phyloP scores from a whole-genome alignment of 129 eudicot genomes.

The Tanacetum coccineum region DNA sequence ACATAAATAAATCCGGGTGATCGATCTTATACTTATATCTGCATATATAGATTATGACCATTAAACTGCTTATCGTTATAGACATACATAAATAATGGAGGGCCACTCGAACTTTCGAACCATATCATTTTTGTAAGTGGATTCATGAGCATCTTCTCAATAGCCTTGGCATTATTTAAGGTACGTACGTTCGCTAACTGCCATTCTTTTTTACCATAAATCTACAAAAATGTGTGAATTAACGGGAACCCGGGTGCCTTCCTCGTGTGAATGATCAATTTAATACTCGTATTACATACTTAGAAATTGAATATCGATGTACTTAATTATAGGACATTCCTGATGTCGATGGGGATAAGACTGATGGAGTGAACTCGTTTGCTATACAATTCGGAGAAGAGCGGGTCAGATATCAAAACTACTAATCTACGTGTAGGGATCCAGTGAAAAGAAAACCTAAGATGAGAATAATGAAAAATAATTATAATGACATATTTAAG shows the following conservation, averaged over 20 bases:
- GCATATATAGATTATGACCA: not conserved
- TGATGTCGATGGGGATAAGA: conserved; percentile 34
- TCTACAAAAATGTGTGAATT: too few relatives aligned
- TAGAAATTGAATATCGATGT: too few relatives aligned
- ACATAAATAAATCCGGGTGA: not conserved
- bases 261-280: too few relatives aligned
- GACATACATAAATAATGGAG: conserved; percentile 7
- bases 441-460: too few relatives aligned
- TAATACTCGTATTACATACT: too few relatives aligned
- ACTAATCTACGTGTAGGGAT: not conserved
- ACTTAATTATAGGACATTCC: conserved; percentile 16
- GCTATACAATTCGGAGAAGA: conserved; percentile 27
- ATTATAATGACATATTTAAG: too few relatives aligned
- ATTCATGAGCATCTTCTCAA: conserved; percentile 24
- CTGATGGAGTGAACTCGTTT: conserved; percentile 21
- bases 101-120: conserved; percentile 18
- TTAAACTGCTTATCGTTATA: not conserved
- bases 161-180: conserved; percentile 28
- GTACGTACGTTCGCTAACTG: conserved; percentile 19
- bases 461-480: too few relatives aligned
- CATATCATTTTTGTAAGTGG: conserved; percentile 24
- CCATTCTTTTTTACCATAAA: too few relatives aligned
- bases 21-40: too few relatives aligned
- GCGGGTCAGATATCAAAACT: conserved; percentile 11
- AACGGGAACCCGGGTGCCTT: too few relatives aligned